Conservation (phyloP, 805 yeast genomes). For the Lachancea fermentati region DNA sequence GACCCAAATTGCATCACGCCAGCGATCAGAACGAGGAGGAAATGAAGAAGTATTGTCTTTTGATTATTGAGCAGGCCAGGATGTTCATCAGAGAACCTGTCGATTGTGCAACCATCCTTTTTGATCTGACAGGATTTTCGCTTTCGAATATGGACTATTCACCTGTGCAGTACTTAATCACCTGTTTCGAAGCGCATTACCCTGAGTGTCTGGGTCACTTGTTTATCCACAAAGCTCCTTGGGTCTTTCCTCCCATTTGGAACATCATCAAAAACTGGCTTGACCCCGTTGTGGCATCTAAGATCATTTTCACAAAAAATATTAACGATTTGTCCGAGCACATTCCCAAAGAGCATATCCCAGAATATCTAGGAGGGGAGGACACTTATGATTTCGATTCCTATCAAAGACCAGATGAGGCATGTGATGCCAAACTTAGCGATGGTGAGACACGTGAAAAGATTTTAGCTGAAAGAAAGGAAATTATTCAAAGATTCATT, state of each 20-base stretch:
- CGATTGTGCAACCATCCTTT: constrained; percentile 77
- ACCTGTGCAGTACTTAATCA: constrained; percentile 84
- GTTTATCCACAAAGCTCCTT: constrained; percentile 89
- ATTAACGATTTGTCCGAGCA: constrained; percentile 59
- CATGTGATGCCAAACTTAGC: constrained; percentile 46
- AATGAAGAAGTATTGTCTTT: constrained; percentile 66
- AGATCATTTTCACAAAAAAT: constrained; percentile 76
- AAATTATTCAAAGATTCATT: constrained; percentile 48
- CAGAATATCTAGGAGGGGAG: constrained; percentile 70
- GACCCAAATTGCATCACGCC: constrained; percentile 72
- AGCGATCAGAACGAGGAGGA: constrained; percentile 64
- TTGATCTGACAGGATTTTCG: constrained; percentile 82
- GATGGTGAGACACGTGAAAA: constrained; percentile 42
- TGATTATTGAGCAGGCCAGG: constrained; percentile 78
- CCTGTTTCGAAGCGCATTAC: constrained; percentile 91
- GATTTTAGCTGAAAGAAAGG: constrained; percentile 48
- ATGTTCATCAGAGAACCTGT: constrained; percentile 65
- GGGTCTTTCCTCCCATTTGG: constrained; percentile 96
- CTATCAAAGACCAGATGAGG: constrained; percentile 56
- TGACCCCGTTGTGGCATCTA: constrained; percentile 93
- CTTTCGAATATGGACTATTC: constrained; percentile 89
- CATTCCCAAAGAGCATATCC: constrained; percentile 56
- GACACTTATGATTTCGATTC: constrained; percentile 49
- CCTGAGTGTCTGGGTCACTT: constrained; percentile 88
- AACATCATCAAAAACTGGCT: constrained; percentile 87